Base-by-base conservation (phyloP, 352 stramenopile species). In the Saprolegnia diclina region DNA sequence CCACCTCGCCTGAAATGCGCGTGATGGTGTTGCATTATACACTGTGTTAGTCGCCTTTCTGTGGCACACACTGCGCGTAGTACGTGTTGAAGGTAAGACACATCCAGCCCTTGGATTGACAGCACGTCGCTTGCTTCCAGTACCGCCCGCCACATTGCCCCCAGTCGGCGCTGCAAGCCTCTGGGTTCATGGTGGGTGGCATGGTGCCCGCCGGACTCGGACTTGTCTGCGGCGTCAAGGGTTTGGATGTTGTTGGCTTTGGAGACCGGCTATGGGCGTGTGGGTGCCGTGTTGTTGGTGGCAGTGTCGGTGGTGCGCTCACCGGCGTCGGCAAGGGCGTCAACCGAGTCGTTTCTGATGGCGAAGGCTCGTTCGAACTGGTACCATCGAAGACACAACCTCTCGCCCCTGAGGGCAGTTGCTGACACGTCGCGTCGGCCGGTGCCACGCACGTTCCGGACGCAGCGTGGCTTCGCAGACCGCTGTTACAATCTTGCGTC, bases 131-230 rank as follows among this genome's bases (percentile, higher is more conserved):
- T 19, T 16, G 13, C 13, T 14, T 59, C 52, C 52, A 59, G 9
- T 59, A 59, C 35, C 52, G 24, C 35, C 52, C 52, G 24, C 52
- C 52, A 9, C 52, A 59, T 59, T 59, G 52, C 19, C n/a, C n/a
- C 52, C 52, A 59, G 35, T 59, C 52, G 42, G 42, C 42, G 42
- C 42, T 48, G 42, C 42, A 48, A 35, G 5, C 29, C 18, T n/a
- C 42, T 48, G 42, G 11, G 3, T n/a, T 48, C 42, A 14, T 16
- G 38, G 42, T 4, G 7, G 11, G 42, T 7, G 42, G 18, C 42
- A n/a, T 3, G 1, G 42, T 48, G 42, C 13, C 18, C 42, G 2
- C 18, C 7, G 42, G 42, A 3, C 13, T 48, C 18, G 42, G 42
- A n/a, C 42, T 48, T 10, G 42, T n/a, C 13, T n/a, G 42, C 13